These are phyloP conservation scores for Apophysomyces trapeziformis DNA, from an alignment of 371 early-diverging fungal species.

Conservation along the genomic window DNA sequence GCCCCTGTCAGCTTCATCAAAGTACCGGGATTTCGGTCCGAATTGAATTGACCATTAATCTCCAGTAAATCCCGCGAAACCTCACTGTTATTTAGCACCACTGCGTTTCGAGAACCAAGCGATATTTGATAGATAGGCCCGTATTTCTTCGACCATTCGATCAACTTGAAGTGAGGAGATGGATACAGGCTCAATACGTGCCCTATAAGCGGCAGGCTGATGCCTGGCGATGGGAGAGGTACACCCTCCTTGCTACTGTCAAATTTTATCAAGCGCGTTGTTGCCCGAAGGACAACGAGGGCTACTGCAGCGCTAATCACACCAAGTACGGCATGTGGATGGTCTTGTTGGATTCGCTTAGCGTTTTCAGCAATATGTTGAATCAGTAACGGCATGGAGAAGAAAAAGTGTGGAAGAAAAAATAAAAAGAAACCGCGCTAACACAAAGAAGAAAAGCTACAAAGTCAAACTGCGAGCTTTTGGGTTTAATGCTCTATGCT, in stretches of 20 bases:
- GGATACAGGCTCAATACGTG: constrained; percentile 5
- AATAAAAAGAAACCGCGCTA: neutral
- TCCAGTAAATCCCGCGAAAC: constrained; percentile 10
- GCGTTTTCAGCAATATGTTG: neutral
- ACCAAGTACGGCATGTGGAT: neutral
- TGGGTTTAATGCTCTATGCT: too few relatives aligned
- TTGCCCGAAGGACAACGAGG: neutral
- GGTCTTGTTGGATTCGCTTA: neutral
- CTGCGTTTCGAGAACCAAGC: neutral
- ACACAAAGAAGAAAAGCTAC: neutral
- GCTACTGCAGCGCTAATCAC: neutral
- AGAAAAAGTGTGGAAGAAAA: neutral
- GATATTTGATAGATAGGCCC: constrained; percentile 14
- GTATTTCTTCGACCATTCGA: constrained; percentile 9
- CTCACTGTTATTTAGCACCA: constrained; percentile 9
- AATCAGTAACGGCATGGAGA: neutral
- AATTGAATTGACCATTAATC: constrained; percentile 10
- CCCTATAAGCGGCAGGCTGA: constrained; percentile 12
- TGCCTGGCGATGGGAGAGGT: constrained; percentile 1
- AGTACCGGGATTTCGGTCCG: constrained; percentile 2
- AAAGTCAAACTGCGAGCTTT: too few relatives aligned
- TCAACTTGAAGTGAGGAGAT: constrained; percentile 10
- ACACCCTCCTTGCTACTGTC: neutral
- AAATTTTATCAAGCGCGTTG: neutral
- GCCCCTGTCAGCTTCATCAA: neutral